Percentiles rank a stretch among this genome's conserved stretches.
phyloP scores from a whole-genome alignment of 169 alveolate species.

The Ichthyophthirius multifiliis region DNA sequence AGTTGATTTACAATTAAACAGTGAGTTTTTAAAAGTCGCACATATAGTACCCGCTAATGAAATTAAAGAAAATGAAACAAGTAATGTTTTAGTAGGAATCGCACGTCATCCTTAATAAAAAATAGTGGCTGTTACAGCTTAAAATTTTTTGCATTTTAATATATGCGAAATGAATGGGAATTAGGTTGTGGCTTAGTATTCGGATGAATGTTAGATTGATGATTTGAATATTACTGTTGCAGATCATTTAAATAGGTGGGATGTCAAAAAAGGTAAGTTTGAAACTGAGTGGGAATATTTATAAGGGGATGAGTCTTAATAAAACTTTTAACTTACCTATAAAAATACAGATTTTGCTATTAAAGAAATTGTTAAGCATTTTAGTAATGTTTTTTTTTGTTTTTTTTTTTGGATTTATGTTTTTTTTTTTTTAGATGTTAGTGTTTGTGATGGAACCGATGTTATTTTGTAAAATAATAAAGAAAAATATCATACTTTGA shows the following conservation, averaged over 20 bases:
- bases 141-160: slow-evolving; percentile 13
- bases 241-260: not conserved
- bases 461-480: not conserved
- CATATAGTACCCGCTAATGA: slow-evolving; percentile 13
- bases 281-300: not conserved
- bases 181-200: not conserved
- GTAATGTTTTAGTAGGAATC: slow-evolving; percentile 28
- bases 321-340: slow-evolving; percentile 11
- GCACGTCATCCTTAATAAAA: slow-evolving; percentile 27
- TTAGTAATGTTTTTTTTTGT: not conserved
- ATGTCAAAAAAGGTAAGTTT: not conserved
- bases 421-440: slow-evolving; percentile 1
- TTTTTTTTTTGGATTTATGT: too few species aligned
- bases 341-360: slow-evolving; percentile 35
- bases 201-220: slow-evolving; percentile 1
- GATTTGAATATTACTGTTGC: not conserved
- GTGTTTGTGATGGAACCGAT: slow-evolving; percentile 32
- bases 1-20: slow-evolving; percentile 22
- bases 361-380: slow-evolving; percentile 31
- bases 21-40: not conserved
- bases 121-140: slow-evolving; percentile 13
- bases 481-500: slow-evolving; percentile 34
- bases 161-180: slow-evolving; percentile 1
- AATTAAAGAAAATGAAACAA: slow-evolving; percentile 19
- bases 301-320: not conserved